Base-by-base conservation (phyloP, 768 basidiomycete species). In the Amanita muscaria region DNA sequence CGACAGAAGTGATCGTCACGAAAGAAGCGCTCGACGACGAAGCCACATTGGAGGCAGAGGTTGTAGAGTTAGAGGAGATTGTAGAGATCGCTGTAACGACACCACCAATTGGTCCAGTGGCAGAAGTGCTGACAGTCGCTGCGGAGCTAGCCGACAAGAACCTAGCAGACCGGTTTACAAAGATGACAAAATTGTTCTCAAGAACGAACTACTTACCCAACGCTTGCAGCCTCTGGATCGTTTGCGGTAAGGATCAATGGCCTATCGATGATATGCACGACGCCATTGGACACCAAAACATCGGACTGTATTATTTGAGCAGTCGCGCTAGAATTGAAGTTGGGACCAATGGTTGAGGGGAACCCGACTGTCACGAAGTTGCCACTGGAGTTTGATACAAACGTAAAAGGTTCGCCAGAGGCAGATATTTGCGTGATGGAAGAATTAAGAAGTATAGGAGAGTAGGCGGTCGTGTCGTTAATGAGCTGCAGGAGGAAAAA, bases 401-500 rank as follows among this genome's bases (percentile, higher is more conserved):
- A 76, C 1, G 55, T 62, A 55, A 79, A 65, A 0, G 65, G 50
- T 53, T 81, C 65, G 16, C 85, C 86, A 0, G 64, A 74, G 1
- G 79, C 76, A 0, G 80, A 79, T 12, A 69, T 73, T 44, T 19
- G 40, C 21, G 44, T 50, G 10, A 44, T 44, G 12, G 53, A 51
- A 8, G 45, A 22, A 38, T 52, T 47, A 24, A 42, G 36, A 29
- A 86, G 58, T 9, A 62, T 47, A 1, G 77, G 67, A 1, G 80
- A 81, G 64, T 88, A 88, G 9, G 76, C 59, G 0, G 77, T 69
- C 1, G 83, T 72, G 19, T 79, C 83, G 59, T 86, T 86, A 52
- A 88, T 74, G 47, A 77, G 58, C 77, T 29, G 42, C 14, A 35
- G 3, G 15, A 5, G 41, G n/a, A 4, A 14, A 46, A 33, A 30